phyloP scores from a whole-genome alignment of 2,329 filamentous ascomycete species.

The Calonectria pauciramosa region DNA sequence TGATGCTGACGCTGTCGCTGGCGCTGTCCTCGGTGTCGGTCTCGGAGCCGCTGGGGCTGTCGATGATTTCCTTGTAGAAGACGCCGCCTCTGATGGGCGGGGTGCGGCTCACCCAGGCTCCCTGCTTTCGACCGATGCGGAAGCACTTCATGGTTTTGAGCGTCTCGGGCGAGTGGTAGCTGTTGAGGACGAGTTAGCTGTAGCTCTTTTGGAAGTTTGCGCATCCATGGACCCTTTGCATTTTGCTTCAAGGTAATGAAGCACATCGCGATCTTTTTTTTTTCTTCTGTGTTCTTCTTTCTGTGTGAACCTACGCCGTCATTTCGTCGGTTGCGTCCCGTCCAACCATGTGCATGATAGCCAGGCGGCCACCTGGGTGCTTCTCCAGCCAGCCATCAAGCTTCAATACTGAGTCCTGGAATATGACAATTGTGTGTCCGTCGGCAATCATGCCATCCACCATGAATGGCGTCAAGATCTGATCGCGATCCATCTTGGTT shows the following conservation, averaged over 20 bases:
- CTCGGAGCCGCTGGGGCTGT: conserved; percentile 31
- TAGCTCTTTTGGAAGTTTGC: background rate
- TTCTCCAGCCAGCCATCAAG: conserved; percentile 70
- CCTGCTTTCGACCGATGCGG: conserved; percentile 70
- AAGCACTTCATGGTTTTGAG: conserved; percentile 70
- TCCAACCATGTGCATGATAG: conserved; percentile 68
- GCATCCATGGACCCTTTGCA: background rate
- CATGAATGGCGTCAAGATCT: conserved; percentile 58
- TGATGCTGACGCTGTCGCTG: conserved; percentile 27
- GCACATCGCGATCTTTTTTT: background rate
- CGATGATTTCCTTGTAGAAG: conserved; percentile 45
- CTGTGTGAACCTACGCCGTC: conserved; percentile 47
- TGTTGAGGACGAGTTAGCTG: conserved; percentile 49
- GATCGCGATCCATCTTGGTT: conserved; percentile 55
- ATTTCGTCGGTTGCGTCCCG: conserved; percentile 54
- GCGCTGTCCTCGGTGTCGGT: conserved; percentile 25
- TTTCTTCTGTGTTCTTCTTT: background rate
- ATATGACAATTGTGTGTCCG: conserved; percentile 69
- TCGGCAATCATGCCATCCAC: conserved; percentile 67
- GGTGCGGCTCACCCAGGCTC: conserved; percentile 69
- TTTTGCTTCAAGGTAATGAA: conserved; percentile 32
- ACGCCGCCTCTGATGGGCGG: conserved; percentile 70
- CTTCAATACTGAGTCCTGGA: conserved; percentile 66
- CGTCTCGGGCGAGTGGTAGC: conserved; percentile 69
- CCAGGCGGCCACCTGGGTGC: conserved; percentile 71